phyloP scores from a whole-genome alignment of 2,329 filamentous ascomycete genomes.

The Alternaria brassicae region DNA sequence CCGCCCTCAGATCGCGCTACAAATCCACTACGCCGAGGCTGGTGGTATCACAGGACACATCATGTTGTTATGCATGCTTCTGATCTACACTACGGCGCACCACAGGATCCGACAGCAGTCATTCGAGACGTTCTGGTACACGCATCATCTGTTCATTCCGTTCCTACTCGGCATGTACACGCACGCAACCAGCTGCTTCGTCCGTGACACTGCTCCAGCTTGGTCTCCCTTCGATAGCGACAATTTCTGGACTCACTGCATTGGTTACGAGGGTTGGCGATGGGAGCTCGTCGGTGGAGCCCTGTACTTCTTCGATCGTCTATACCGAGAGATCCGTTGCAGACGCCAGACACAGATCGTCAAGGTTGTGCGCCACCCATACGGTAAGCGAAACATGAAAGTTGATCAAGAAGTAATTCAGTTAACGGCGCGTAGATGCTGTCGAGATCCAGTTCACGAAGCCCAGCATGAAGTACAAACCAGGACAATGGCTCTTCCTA shows the following conservation, averaged over 20 bases:
- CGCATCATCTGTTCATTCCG: conserved; percentile 96
- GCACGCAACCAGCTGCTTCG: conserved; percentile 95
- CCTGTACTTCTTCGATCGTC: conserved; percentile 83
- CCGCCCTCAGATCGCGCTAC: conserved; percentile 77
- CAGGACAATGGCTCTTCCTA: conserved; percentile 97
- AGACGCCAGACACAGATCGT: conserved; percentile 86
- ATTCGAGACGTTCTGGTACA: conserved; percentile 99
- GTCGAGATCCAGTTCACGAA: conserved; percentile 98
- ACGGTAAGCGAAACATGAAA: conserved; percentile 65
- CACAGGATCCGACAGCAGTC: conserved; percentile 93
- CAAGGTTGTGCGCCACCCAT: conserved; percentile 93
- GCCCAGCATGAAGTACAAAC: conserved; percentile 96
- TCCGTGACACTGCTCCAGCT: conserved; percentile 76
- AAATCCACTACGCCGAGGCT: conserved; percentile 90
- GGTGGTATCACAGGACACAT: conserved; percentile 95
- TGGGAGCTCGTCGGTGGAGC: conserved; percentile 91
- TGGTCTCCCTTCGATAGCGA: conserved; percentile 85
- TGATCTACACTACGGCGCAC: conserved; percentile 97
- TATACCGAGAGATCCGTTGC: conserved; percentile 89
- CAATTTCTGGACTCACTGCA: conserved; percentile 87
- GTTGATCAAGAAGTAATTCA: neutral
- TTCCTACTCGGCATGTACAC: conserved; percentile 95
- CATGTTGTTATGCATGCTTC: conserved; percentile 98
- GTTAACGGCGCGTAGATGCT: conserved; percentile 67
- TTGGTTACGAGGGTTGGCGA: conserved; percentile 95